A percentile compares a stretch with the other conserved stretches of the same genome.
Conservation (phyloP, 164 flowering plant genomes). For the Vitis vinifera region ASM3070453v1 NC_081812.1:22728501-22729000, state of each 20-base stretch:
- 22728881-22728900: conserved; percentile 42
- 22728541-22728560: too few relatives aligned
- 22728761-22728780: conserved; percentile 8
- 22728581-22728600: too few relatives aligned
- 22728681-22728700: neutral
- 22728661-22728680: too few relatives aligned
- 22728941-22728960: too few relatives aligned
- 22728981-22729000: too few relatives aligned
- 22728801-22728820: neutral
- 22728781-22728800: conserved; percentile 3
- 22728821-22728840: conserved; percentile 41
- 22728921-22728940: conserved; percentile 23
- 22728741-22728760: conserved; percentile 10
- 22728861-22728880: conserved; percentile 47
- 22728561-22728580: too few relatives aligned
- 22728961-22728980: too few relatives aligned
- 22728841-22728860: conserved; percentile 51
- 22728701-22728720: conserved; percentile 2
- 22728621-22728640: too few relatives aligned
- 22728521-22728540: too few relatives aligned
- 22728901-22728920: conserved; percentile 42
- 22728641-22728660: too few relatives aligned
- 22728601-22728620: too few relatives aligned
- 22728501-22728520: too few relatives aligned
- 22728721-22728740: conserved; percentile 4